Conservation (phyloP, 345 rosid genomes). For the Pugionium cornutum region DNA sequence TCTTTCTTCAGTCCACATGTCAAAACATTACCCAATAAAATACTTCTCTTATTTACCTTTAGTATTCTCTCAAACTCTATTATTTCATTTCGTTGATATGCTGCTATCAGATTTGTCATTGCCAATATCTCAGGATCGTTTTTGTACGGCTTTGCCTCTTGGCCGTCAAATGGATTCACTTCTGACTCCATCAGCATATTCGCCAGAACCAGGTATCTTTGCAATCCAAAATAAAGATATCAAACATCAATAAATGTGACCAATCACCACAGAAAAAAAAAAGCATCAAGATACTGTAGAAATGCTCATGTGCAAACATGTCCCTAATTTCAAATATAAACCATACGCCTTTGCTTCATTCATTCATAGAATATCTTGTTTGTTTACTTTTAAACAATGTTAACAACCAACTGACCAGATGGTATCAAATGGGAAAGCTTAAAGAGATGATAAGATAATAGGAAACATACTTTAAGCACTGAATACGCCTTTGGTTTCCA, state of each 20-base stretch:
- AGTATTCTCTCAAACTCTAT: conserved; percentile 97
- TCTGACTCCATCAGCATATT: conserved; percentile 99
- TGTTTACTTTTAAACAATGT: background rate
- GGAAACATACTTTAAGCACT: conserved; percentile 84
- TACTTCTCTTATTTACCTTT: conserved; percentile 51
- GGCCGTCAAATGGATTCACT: conserved; percentile 99
- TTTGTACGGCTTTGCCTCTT: conserved; percentile 99
- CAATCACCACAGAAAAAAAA: conserved; percentile 1
- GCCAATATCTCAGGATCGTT: conserved; percentile 99
- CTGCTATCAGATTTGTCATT: conserved; percentile 96
- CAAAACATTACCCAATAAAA: background rate
- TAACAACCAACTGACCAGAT: conserved; percentile 8
- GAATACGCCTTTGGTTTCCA: conserved; percentile 97
- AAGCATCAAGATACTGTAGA: background rate
- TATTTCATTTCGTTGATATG: conserved; percentile 96
- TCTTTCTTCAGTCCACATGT: background rate
- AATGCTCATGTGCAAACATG: conserved; percentile 7
- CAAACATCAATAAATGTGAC: conserved; percentile 4
- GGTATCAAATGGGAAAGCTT: background rate
- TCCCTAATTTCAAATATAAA: conserved; percentile 14
- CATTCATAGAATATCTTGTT: background rate
- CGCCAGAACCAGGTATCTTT: conserved; percentile 93
- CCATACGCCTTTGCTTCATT: background rate
- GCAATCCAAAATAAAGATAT: conserved; percentile 18
- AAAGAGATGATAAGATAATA: conserved; percentile 22